Conservation (phyloP, 2,329 filamentous ascomycete species). For the Trichoderma breve region DNA sequence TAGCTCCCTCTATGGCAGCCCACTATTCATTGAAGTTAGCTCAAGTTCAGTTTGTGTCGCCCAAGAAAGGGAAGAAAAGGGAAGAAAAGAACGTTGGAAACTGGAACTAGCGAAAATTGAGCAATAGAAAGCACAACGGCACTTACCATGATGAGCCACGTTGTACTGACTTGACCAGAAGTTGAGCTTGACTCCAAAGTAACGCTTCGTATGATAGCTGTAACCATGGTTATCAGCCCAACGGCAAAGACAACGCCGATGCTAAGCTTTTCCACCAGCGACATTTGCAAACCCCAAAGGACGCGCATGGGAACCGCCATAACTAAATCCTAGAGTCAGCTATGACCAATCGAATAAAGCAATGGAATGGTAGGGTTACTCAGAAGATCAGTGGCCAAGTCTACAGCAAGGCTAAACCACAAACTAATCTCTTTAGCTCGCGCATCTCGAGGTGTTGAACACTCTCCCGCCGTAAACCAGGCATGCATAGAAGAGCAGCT, state of each 20-base stretch:
- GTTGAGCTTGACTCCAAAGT: not conserved
- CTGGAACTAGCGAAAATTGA: fast-evolving
- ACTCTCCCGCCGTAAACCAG: conserved; percentile 24
- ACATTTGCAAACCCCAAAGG: not conserved
- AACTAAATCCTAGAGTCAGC: not conserved
- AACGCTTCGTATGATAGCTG: not conserved
- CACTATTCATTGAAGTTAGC: not conserved
- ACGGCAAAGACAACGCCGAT: not conserved
- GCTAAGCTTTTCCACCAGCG: not conserved
- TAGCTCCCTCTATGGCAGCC: not conserved
- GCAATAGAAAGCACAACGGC: not conserved
- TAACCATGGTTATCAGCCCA: not conserved
- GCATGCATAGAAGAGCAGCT: conserved; percentile 25
- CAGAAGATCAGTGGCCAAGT: conserved; percentile 24
- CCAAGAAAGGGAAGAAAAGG: not conserved
- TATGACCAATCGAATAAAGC: not conserved
- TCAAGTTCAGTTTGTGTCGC: not conserved
- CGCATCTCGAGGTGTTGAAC: conserved; percentile 21
- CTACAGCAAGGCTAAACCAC: conserved; percentile 25
- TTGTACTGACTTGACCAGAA: not conserved
- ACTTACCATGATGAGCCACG: not conserved
- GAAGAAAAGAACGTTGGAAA: not conserved
- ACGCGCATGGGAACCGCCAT: not conserved
- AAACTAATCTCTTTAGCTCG: conserved; percentile 25
- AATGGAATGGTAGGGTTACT: conserved; percentile 12